Evolutionary conservation across 2,329 filamentous ascomycete species (phyloP), one percentile per base, ranked within the genome.

Genomic region (Epichloe gansuensis): DNA sequence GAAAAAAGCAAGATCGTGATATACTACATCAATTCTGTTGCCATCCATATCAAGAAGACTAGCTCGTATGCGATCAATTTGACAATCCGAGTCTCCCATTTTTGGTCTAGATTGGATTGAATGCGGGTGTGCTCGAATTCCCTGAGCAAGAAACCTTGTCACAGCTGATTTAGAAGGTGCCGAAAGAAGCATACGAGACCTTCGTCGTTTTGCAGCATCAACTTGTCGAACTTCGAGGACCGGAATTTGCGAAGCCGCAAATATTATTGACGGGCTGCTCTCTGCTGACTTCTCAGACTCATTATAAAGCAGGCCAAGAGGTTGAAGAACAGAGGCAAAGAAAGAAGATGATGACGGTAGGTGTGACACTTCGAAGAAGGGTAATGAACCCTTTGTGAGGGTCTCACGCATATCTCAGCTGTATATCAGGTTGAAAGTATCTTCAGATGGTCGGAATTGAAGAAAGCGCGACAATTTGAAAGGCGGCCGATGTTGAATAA

Each of bases 311-410:
- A 94, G 82, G 39, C 86, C 86, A 23, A 95, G 75, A 3, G 87
- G 85, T 59, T 91, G 87, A 7, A 88, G 76, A 57, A 89, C 76
- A 56, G 85, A 79, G 23, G 89, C 79, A 68, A 89, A 95, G 72
- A 94, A 95, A 7, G 88, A 93, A 48, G 85, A 81, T 3, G 89
- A 86, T 38, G 83, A 81, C 51, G 88, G 80, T 51, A 95, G 80
- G 66, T 90, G 83, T 55, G 82, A 83, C 63, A 95, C 89, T 63
- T 80, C 73, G 58, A 81, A 63, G 57, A 73, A 73, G 47, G 78
- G 76, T 56, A 75, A 3, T 46, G 43, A 34, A 25, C 27, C 31
- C 43, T 23, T 43, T 23, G 23, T 23, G 41, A 27, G 11, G 8
- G 1, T 25, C 12, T 21, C 31, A 31, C 27, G 3, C 27, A 31